Evolutionary conservation across 2,329 filamentous ascomycete genomes (phyloP), one percentile per base, ranked within the genome.

Genomic region (Bipolaris bicolor): DNA sequence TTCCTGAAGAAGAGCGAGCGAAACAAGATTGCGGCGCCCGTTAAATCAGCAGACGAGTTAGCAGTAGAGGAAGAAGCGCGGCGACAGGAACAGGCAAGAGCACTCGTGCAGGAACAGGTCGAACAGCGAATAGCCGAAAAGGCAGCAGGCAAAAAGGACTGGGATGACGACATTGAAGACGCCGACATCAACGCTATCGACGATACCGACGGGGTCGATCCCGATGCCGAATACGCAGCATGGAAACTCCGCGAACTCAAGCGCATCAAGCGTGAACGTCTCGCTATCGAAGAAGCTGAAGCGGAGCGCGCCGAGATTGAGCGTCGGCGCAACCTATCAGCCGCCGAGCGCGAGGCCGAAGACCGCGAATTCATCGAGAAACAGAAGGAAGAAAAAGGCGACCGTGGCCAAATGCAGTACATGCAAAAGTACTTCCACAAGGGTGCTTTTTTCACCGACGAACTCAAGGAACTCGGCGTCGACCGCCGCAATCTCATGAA

Each of bases 351-450:
- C 46, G 87, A 88, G 56, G 88, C 87, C 56, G 95, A 99, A 75
- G 95, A 99, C 76, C 85, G 88, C 41, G 90, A 84, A 49, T 91
- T 87, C 75, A 80, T 98, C 16, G 88, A 88, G 1, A 82, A 84
- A 64, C 94, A 98, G 77, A 87, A 89, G 66, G 90, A 90, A 61
- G 92, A 96, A 62, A 80, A 82, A 22, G 90, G 91, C 68, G 60
- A 82, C 49, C 88, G 89, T 59, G 92, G 92, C 51, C 90, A 94
- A 78, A 91, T 95, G 83, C 85, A 85, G 1, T 97, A 88, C 76
- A 91, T 98, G 90, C 93, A 97, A 73, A 92, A 93, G 74, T 99
- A 98, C 80, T 93, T 91, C 77, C 95, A 99, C 82, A 94, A 93
- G 79, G 95, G 95, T 47, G 95, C 95, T 15, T 99, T 98, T 80